Base-by-base conservation (phyloP, 2,329 filamentous ascomycete genomes). In the Colletotrichum sansevieriae region DNA sequence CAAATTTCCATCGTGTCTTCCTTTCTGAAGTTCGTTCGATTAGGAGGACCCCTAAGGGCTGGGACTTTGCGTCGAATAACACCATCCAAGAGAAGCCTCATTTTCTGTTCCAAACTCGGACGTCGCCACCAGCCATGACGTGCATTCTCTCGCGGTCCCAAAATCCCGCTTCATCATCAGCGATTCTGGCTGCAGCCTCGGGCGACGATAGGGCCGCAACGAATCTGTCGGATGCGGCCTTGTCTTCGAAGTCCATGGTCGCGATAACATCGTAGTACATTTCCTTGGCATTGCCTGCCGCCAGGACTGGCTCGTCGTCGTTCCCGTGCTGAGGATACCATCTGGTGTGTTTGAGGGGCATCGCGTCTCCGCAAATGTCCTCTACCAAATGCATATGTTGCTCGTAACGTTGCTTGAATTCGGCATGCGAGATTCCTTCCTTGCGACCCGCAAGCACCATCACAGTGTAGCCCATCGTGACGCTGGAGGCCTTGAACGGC, bases 321-420 rank as follows among this genome's bases (percentile, higher is more conserved):
- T 55, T 20, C 9, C 35, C 64, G 20, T 63, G 64, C 29, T 41
- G 39, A 2, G 44, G 58, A 59, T 67, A 63, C 18, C 29, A 63
- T 15, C 64, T 63, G 9, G 64, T 63, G 59, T 67, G 64, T 18
- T 20, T 37, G 39, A 67, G 58, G 6, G 64, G 64, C 49, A 62
- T 62, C 5, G 57, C 58, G 51, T 67, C 51, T 20, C 64, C 58
- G 37, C 39, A 47, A 15, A 67, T 7, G 3, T 52, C 35, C 29
- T 52, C 41, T 10, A 67, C 41, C 64, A 67, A 54, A 18, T 11
- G 18, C 18, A 67, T 46, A 35, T 67, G 64, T 29, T 56, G 64
- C 43, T 67, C 64, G 39, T 67, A 67, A 25, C 64, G 58, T n/a
- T 11, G 41, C 43, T 67, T 63, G 25, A 67, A 67, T 29, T 67